phyloP scores from a whole-genome alignment of 2,329 filamentous ascomycete genomes.

The Xylaria sp. region DNA sequence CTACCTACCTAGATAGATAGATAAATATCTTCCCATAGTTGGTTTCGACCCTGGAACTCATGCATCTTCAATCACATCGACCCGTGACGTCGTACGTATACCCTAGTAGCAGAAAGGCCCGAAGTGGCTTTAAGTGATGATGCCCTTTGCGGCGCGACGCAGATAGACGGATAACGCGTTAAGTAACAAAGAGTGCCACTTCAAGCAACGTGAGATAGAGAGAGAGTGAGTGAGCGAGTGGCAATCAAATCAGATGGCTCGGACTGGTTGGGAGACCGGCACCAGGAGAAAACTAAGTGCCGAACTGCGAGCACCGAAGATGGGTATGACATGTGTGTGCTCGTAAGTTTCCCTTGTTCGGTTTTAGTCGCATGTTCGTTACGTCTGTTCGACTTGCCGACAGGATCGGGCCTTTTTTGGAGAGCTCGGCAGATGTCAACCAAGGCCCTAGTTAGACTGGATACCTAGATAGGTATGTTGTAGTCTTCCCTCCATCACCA shows the following conservation, averaged over 20 bases:
- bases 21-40: neutral
- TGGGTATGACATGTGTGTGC: conserved; percentile 29
- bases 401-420: conserved; percentile 30
- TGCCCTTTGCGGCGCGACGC: no score
- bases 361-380: conserved; percentile 31
- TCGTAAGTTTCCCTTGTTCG: conserved; percentile 31
- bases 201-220: neutral
- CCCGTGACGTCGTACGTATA: neutral
- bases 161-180: neutral
- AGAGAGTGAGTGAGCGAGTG: no score
- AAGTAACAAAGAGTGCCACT: neutral
- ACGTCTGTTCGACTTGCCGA: conserved; percentile 34
- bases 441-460: conserved; percentile 6
- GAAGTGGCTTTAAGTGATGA: no score
- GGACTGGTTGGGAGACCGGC: neutral
- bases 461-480: neutral
- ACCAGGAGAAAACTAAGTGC: conserved; percentile 31
- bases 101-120: neutral
- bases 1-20: neutral
- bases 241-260: neutral
- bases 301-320: conserved; percentile 25
- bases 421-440: conserved; percentile 37
- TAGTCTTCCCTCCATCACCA: neutral
- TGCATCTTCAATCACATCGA: conserved; percentile 14
- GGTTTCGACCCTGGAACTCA: conserved; percentile 8